Evolutionary conservation across 257 asterid species (phyloP), one percentile per base, ranked within the genome.

Genomic region (Striga asiatica): DNA sequence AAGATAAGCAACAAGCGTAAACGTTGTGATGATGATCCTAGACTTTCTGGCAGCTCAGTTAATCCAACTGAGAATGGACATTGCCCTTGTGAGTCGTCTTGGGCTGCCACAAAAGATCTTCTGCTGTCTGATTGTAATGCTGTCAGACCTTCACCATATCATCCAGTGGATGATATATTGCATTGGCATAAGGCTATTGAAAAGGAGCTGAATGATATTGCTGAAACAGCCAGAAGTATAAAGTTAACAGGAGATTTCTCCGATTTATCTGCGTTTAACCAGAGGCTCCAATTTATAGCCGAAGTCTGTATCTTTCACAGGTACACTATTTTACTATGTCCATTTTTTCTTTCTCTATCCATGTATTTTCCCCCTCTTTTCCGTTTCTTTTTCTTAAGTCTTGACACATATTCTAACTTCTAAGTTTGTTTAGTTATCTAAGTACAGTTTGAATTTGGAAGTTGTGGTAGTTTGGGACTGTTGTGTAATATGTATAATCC

Each of bases 301-400:
- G 98, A 91, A 78, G 98, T 91, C 71, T 91, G 95, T 54, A 87
- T 91, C 57, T 91, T 91, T 69, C 98, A 91, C 64, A 91, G 98
- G 98, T 91, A 80, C 13, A 49, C 13, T 11, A 11, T 49, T 49
- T 5, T 11, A 1, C 20, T 8, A 22, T 2, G 3, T 43, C 6
- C 3, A 12, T 11, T n/a, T 49, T 45, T 61, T 45, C 18, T 8
- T 8, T 27, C 9, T 37, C 35, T 35, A 20, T 41, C 34, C n/a
- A 27, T 6, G 45, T 38, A 10, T 34, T 41, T 28, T 12, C 10
- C n/a, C n/a, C n/a, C n/a, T n/a, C n/a, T n/a, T n/a, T n/a, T n/a
- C n/a, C n/a, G n/a, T n/a, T n/a, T n/a, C n/a, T n/a, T n/a, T n/a
- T n/a, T n/a, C n/a, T n/a, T n/a, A n/a, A n/a, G n/a, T n/a, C n/a